Conservation (phyloP, 352 stramenopile species). For the Phytophthora hybrid region DNA sequence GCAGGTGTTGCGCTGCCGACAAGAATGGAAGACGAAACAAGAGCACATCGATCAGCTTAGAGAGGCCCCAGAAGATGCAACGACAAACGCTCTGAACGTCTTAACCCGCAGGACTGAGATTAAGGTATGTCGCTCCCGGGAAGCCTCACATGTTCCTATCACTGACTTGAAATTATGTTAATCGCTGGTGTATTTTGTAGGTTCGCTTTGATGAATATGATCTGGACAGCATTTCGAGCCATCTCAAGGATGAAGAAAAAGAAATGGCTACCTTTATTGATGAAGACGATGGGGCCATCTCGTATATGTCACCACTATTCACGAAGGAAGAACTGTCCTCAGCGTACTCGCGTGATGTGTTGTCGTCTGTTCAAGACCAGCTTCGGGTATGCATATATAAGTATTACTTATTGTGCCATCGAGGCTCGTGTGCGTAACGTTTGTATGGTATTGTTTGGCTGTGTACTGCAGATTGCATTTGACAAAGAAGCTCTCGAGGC, state of each 20-base stretch:
- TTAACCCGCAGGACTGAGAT: constrained; percentile 58
- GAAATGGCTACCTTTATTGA: constrained; percentile 49
- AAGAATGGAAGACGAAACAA: constrained; percentile 53
- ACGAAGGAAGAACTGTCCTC: constrained; percentile 40
- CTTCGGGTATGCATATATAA: constrained; percentile 47
- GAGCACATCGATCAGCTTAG: constrained; percentile 49
- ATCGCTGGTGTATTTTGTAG: constrained; percentile 16
- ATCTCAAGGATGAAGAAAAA: constrained; percentile 49
- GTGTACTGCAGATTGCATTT: constrained; percentile 47
- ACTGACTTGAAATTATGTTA: neutral
- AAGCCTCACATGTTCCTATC: neutral
- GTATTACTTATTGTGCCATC: neutral
- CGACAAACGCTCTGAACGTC: constrained; percentile 54
- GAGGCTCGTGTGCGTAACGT: neutral
- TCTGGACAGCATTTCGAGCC: constrained; percentile 42
- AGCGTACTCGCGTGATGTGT: constrained; percentile 34
- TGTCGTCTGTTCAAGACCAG: constrained; percentile 45
- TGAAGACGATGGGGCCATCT: constrained; percentile 41
- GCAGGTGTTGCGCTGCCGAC: constrained; percentile 34
- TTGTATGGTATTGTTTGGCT: neutral
- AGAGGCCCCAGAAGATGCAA: constrained; percentile 37
- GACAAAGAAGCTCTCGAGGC: constrained; percentile 67
- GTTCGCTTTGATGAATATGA: constrained; percentile 51
- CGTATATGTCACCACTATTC: constrained; percentile 50
- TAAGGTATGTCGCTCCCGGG: constrained; percentile 45